phyloP scores from a whole-genome alignment of 2,329 filamentous ascomycete genomes.

The Herpotrichia juniperi region DNA sequence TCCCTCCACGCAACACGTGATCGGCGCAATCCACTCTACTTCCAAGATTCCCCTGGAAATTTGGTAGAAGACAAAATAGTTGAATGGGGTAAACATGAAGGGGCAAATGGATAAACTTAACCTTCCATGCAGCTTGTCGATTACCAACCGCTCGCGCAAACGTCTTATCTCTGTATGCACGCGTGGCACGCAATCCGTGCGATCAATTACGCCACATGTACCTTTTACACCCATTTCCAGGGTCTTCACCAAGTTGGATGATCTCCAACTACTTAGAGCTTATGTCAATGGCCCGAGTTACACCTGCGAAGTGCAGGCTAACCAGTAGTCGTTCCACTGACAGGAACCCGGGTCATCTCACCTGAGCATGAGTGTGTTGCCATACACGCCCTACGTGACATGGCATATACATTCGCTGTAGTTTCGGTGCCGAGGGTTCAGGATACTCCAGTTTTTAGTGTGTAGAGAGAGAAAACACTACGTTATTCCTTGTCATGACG shows the following conservation, averaged over 20 bases:
- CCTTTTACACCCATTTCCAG: not conserved
- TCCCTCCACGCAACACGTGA: too few relatives aligned
- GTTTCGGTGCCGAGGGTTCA: not conserved
- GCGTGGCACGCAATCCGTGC: not conserved
- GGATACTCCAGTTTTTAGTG: not conserved
- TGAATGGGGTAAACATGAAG: too few relatives aligned
- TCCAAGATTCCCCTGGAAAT: too few relatives aligned
- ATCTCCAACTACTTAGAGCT: not conserved
- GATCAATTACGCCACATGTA: conserved; percentile 1
- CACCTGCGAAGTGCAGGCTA: not conserved
- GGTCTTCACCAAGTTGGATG: not conserved
- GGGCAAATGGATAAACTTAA: too few relatives aligned
- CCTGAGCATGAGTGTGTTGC: too few relatives aligned
- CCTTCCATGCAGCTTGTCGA: not conserved
- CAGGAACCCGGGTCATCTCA: too few relatives aligned
- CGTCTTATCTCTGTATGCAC: not conserved
- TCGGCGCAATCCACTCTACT: too few relatives aligned
- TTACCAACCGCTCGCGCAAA: not conserved
- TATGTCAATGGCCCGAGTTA: not conserved
- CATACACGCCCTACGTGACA: not conserved
- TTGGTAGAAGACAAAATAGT: too few relatives aligned
- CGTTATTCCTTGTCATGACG: conserved; percentile 1
- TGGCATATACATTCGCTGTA: not conserved
- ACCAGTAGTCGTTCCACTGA: not conserved
- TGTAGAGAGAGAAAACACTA: too few relatives aligned